Percentiles rank a stretch among this genome's conserved stretches.
phyloP scores from a whole-genome alignment of 148 eudicot genomes.

The Cornus controversa region DNA sequence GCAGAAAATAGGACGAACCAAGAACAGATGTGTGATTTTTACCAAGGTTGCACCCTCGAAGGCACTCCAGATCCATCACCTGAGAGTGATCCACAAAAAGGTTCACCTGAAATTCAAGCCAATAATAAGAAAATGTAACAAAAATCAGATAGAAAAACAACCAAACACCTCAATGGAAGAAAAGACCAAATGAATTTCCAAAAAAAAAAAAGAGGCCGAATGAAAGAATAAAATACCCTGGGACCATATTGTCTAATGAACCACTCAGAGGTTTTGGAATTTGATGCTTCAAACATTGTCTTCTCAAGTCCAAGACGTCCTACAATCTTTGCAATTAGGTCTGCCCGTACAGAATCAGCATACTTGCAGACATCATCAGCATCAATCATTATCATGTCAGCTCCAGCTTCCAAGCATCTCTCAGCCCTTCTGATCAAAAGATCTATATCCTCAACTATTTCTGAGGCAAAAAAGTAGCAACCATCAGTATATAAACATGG shows the following conservation, averaged over 20 bases:
- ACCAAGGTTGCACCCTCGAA: conserved; percentile 73
- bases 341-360: conserved; percentile 69
- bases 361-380: conserved; percentile 78
- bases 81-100: conserved; percentile 92
- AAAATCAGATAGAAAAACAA: background rate
- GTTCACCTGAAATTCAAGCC: conserved; percentile 58
- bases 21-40: conserved; percentile 76
- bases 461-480: conserved; percentile 32
- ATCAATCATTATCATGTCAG: conserved; percentile 91
- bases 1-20: conserved; percentile 50
- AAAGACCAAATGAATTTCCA: background rate
- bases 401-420: conserved; percentile 96
- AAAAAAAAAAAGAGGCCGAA: no score
- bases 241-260: conserved; percentile 89
- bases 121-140: background rate
- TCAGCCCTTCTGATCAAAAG: conserved; percentile 79
- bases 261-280: conserved; percentile 80
- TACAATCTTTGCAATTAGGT: conserved; percentile 76
- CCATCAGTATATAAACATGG: background rate
- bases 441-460: conserved; percentile 82
- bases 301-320: conserved; percentile 87
- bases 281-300: conserved; percentile 93
- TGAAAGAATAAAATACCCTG: conserved; percentile 42
- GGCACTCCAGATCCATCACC: conserved; percentile 84
- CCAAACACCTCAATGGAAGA: background rate